Conservation (phyloP, 306 rosid genomes). For the Rosa multiflora region DNA sequence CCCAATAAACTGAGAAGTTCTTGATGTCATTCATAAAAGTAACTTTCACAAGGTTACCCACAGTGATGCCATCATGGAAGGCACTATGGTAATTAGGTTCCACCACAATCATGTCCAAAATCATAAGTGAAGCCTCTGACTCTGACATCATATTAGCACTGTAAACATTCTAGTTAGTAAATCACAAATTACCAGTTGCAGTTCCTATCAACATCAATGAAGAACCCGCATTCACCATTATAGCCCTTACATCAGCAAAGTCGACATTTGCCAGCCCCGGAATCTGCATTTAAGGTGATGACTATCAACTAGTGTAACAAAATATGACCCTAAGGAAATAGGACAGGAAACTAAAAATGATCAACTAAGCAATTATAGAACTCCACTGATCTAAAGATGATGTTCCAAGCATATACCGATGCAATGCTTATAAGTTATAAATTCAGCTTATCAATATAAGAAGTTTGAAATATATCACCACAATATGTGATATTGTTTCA, state of each 20-base stretch:
- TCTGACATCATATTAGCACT: neutral
- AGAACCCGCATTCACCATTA: slow-evolving; percentile 97
- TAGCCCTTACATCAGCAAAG: slow-evolving; percentile 94
- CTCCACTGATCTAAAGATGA: neutral
- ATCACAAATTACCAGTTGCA: slow-evolving; percentile 63
- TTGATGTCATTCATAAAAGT: neutral
- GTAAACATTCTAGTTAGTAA: slow-evolving; percentile 9
- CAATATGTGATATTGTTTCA: too few species aligned
- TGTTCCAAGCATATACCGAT: too few species aligned
- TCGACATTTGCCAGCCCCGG: slow-evolving; percentile 95
- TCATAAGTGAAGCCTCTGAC: slow-evolving; percentile 2
- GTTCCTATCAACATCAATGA: slow-evolving; percentile 95
- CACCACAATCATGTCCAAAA: neutral
- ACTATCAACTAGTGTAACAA: slow-evolving; percentile 19
- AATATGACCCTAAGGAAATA: neutral
- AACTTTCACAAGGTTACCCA: neutral
- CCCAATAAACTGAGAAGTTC: neutral
- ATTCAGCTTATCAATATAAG: too few species aligned
- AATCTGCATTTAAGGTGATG: slow-evolving; percentile 54
- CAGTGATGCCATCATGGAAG: neutral
- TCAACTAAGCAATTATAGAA: neutral
- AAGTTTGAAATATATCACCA: too few species aligned
- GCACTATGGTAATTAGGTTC: neutral
- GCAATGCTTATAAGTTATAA: too few species aligned
- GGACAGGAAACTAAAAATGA: neutral